A percentile compares a stretch with the other conserved stretches of the same genome.
These are phyloP conservation scores for Glaciozyma antarctica DNA, from an alignment of 768 basidiomycete species.

Conservation along the genomic window DNA sequence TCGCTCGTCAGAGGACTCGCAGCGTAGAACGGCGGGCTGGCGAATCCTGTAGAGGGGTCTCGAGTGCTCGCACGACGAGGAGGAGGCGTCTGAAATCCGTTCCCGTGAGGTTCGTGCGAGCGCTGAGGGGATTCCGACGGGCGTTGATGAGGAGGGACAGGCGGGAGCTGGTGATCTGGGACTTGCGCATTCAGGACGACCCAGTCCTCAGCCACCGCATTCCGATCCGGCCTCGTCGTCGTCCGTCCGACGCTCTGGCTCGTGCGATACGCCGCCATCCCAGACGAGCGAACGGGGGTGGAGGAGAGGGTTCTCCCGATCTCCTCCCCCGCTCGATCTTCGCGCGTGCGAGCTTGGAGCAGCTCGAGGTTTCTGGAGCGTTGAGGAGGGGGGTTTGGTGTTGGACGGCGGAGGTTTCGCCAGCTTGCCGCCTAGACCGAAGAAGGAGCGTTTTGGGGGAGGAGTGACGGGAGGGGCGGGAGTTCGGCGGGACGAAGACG, in stretches of 20 bases:
- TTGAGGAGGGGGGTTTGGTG: neutral
- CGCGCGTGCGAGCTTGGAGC: neutral
- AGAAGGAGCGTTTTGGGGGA: too few relatives aligned
- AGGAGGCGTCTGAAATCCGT: too few relatives aligned
- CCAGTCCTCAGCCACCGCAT: neutral
- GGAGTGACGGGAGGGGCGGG: too few relatives aligned
- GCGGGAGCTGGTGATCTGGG: neutral
- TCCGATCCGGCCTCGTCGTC: neutral
- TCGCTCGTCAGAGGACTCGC: conserved; percentile 1
- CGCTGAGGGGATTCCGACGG: neutral
- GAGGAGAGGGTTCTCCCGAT: neutral
- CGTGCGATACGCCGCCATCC: neutral
- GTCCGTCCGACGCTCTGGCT: neutral
- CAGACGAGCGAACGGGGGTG: neutral
- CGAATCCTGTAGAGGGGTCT: too few relatives aligned
- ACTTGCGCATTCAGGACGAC: neutral
- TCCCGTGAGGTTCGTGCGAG: neutral
- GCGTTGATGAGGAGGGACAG: neutral
- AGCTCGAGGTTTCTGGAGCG: neutral
- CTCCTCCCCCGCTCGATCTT: neutral
- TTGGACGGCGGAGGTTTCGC: neutral
- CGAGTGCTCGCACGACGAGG: too few relatives aligned
- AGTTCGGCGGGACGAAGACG: too few relatives aligned
- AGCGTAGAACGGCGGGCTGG: neutral
- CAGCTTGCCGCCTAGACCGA: neutral